Conservation (phyloP, 331 rosid species). For the Quercus phellos region DNA sequence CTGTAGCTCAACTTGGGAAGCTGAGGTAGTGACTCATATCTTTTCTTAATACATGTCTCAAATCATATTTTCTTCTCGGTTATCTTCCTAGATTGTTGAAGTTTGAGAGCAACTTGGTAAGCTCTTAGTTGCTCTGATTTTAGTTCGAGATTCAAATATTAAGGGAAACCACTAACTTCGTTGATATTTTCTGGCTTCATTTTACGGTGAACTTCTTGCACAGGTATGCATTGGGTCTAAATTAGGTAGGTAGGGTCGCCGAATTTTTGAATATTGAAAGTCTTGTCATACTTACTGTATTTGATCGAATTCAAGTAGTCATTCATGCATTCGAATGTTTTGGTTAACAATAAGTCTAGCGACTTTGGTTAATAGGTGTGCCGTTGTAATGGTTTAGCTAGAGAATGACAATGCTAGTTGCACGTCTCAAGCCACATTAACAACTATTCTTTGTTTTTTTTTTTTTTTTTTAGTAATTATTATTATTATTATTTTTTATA, state of each 20-base stretch:
- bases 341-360: no score
- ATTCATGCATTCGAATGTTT: no score
- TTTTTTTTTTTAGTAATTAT: no score
- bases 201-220: not conserved
- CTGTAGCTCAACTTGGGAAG: not conserved
- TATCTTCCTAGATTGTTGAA: not conserved
- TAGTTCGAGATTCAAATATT: not conserved
- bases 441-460: not conserved
- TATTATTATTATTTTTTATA: not conserved
- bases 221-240: not conserved
- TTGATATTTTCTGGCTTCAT: not conserved
- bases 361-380: not conserved
- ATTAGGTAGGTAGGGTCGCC: not conserved
- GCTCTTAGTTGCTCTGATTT: not conserved
- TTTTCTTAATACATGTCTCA: not conserved
- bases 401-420: no score
- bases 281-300: no score
- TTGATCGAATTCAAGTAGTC: no score
- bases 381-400: not conserved
- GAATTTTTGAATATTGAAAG: not conserved
- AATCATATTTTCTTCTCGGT: not conserved
- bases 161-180: not conserved
- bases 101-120: not conserved
- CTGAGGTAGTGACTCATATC: not conserved
- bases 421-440: not conserved